Evolutionary conservation across 2,329 filamentous ascomycete species (phyloP), one percentile per base, ranked within the genome.

Genomic region (Colletotrichum sp.): DNA sequence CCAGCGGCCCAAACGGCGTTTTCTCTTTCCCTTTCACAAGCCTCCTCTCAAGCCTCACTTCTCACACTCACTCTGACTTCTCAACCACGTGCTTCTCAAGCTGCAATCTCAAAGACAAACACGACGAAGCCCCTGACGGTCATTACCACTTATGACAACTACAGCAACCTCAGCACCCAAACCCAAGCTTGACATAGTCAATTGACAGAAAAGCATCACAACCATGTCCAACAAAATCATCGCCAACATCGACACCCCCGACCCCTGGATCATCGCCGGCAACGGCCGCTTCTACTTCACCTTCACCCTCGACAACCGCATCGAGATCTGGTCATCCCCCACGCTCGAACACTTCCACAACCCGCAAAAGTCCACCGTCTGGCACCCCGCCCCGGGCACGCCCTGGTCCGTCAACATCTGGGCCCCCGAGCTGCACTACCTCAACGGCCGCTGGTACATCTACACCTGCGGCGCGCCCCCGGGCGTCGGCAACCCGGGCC

Each of bases 381-480:
- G 82, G 82, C 76, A 79, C 12, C 78, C 78, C 9, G 57, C 48
- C 28, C 66, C 69, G 21, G 76, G 76, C 21, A 72, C 71, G 18
- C 77, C 72, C 7, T 80, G 78, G 78, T 77, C 79, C 30, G 76
- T 77, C 32, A 75, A 75, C 64, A 75, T 80, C 61, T 80, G 79
- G 79, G 79, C 79, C 21, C 79, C 79, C 7, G 79, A 80, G 57
- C 77, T 80, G 65, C 79, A 80, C 71, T 75, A 57, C 34, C 71
- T 80, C 24, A 61, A 68, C 28, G 78, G 79, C 13, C 68, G 43
- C n/a, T 80, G 79, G 79, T 80, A 80, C 71, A 75, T 80, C 73
- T 80, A 80, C 71, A 92, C 91, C 79, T 89, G 73, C 59, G 73
- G 73, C 64, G 73, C 89, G 1, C 88, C 89, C 1, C 89, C 89